These are phyloP conservation scores for Pseudomicrostroma phylloplanum DNA, from an alignment of 1,284 basidiomycete genomes.

Conservation along the genomic window DNA sequence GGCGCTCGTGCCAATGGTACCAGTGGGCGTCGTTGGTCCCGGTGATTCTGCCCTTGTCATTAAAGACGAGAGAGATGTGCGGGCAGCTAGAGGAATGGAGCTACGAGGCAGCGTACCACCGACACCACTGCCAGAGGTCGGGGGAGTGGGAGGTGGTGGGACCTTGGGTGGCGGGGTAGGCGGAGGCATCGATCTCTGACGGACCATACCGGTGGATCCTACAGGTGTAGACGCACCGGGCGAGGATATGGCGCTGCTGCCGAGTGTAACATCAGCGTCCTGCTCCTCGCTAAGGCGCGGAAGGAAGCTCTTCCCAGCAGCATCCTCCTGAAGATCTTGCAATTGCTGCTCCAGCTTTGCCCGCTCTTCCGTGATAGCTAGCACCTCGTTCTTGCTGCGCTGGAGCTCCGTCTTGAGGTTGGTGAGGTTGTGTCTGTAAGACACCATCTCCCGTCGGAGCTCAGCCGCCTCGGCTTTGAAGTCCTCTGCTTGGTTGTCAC, in stretches of 20 bases:
- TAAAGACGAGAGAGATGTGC: constrained; percentile 19
- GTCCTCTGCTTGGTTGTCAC: constrained; percentile 46
- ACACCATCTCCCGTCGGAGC: constrained; percentile 61
- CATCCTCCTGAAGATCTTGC: background rate
- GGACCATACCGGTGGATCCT: background rate
- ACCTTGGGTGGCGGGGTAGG: constrained; percentile 79
- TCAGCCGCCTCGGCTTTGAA: constrained; percentile 2
- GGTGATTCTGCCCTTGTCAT: constrained; percentile 39
- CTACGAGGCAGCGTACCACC: constrained; percentile 23
- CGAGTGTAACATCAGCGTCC: too few species aligned
- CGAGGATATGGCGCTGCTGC: too few species aligned
- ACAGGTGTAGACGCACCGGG: background rate
- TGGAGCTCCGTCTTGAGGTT: constrained; percentile 47
- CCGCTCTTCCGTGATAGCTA: constrained; percentile 67
- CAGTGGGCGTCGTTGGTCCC: background rate
- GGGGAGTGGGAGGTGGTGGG: constrained; percentile 62
- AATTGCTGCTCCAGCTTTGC: constrained; percentile 18
- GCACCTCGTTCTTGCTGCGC: constrained; percentile 64
- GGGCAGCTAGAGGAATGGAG: constrained; percentile 10
- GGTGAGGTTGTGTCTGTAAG: constrained; percentile 65
- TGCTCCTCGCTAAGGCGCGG: background rate
- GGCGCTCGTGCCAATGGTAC: constrained; percentile 1
- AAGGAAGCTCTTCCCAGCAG: background rate
- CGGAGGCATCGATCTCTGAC: constrained; percentile 70
- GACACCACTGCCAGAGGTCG: constrained; percentile 13